Base-by-base conservation (phyloP, 208 protist genomes). In the Leishmania major region DNA sequence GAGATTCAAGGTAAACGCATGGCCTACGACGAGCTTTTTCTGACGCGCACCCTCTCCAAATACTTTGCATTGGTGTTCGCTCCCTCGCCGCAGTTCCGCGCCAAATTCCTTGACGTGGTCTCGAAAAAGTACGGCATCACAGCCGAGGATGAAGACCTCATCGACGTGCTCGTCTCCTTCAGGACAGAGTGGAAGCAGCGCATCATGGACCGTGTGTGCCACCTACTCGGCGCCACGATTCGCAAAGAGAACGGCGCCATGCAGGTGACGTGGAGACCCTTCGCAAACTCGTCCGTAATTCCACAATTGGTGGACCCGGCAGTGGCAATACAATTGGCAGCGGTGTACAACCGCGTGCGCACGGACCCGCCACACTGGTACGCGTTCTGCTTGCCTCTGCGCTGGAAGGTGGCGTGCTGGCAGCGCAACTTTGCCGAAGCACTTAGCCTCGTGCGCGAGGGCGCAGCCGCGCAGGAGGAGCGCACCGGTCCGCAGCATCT, bases 1-100 rank as follows among this genome's bases (percentile, higher is more conserved):
- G 93, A 95, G 59, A 87, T 95, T 22, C 93, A 96, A 79, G 93
- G 93, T 57, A 95, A 94, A 77, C 90, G 91, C 66, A 88, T 87
- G 7, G 93, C 93, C n/a, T 95, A 96, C 84, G 91, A 95, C 83
- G 90, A 96, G 62, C 78, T 81, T 7, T 80, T 81, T 17, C 66
- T 94, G 49, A 70, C 84, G 11, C 78, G 83, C 10, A 80, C 78
- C 25, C 87, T 96, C 19, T 91, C 88, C 10, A 88, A 87, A 53
- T 89, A 95, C 79, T 84, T 96, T 25, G 91, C 78, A 70, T 78
- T 83, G 47, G 91, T 80, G 35, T 95, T 96, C 78, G 82, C 84
- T 1, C 78, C 85, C 2, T 35, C 35, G 31, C 47, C 77, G 6
- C 73, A 89, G 64, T 96, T 94, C 62, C 90, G 87, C 55, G 69